Base-by-base conservation (phyloP, 2,329 filamentous ascomycete species). In the Alternaria triticimaculans region DNA sequence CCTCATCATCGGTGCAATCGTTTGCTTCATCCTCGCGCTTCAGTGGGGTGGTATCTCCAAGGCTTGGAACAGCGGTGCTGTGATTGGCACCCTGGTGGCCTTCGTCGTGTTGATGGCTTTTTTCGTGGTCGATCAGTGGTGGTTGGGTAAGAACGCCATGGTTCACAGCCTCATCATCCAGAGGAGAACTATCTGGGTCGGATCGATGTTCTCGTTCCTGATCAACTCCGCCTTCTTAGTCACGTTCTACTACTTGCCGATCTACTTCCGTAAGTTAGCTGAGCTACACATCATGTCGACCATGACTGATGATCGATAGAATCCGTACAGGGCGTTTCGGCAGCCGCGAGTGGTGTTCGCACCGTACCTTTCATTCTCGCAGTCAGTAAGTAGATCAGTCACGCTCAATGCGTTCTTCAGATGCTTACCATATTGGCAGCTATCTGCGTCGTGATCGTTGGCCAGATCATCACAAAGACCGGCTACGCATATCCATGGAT, bases 241-340 rank as follows among this genome's bases (percentile, higher is more conserved):
- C 2, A 67, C 59, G 6, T 61, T 84, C 6, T 85, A 84, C 71
- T 84, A 83, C 66, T 71, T 85, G 0, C 84, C 84, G 4, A 82
- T 86, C 21, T 85, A 84, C 68, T 86, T 86, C 74, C 84, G 86
- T 69, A 74, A 74, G 2, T 76, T 83, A 5, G 65, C 70, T 15
- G 11, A 14, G 7, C 7, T 20, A 12, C 6, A 28, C 2, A 2
- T 3, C 2, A 6, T 41, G 15, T 4, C 8, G 6, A 28, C 15
- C 11, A 20, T 14, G 9, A 18, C 20, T 58, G 12, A 58, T 11
- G 4, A 12, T 28, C 6, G 10, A 10, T n/a, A 58, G 55, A 60
- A 25, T 60, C 58, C 2, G 58, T 60, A 0, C 50, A 60, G 5
- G 74, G 75, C 44, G 74, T 76, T 5, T 76, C 66, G 2, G 76